Evolutionary conservation across 2,329 filamentous ascomycete species (phyloP), one percentile per base, ranked within the genome.

Genomic region (Claviceps digitariae): DNA sequence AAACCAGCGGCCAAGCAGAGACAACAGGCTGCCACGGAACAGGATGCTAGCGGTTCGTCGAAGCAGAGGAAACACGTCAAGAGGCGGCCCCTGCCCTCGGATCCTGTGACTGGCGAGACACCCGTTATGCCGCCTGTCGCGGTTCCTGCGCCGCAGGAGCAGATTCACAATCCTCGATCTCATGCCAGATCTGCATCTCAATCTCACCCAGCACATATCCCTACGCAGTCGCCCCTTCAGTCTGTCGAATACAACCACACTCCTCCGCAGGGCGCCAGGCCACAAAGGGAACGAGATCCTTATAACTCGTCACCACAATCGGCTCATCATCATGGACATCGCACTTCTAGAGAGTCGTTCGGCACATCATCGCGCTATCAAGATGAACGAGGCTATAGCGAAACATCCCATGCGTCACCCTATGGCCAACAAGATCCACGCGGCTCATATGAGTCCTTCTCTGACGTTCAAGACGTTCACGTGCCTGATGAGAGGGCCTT

Each of bases 31-130:
- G 57, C 65, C 23, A 58, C 70, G 6, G 69, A 69, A 48, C 62
- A 65, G 55, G 72, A 68, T 55, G 61, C 63, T 52, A 61, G 63
- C 53, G 68, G 61, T 57, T 69, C 67, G 52, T 65, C 67, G 52
- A 67, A 76, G 72, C 55, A 78, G 59, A 73, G 76, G 59, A 77
- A 79, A 27, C 77, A 81, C 47, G 81, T 94, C 47, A 95, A 91
- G 72, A 79, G 91, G 59, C 79, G 91, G 36, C 91, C 91, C 21
- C 71, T 96, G 41, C 90, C 91, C 0, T 83, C 81, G 1, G 87
- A 93, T 64, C 88, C 89, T 15, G 78, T 86, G 56, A 76, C 78
- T 51, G 70, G 78, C 58, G 75, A 79, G 58, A 64, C 73, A 46
- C 70, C 76, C 6, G 53, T 57, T 21, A 53, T 56, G 36, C 54